Conservation (phyloP, 495 filamentous ascomycete genomes). For the Sporormia fimetaria region DNA sequence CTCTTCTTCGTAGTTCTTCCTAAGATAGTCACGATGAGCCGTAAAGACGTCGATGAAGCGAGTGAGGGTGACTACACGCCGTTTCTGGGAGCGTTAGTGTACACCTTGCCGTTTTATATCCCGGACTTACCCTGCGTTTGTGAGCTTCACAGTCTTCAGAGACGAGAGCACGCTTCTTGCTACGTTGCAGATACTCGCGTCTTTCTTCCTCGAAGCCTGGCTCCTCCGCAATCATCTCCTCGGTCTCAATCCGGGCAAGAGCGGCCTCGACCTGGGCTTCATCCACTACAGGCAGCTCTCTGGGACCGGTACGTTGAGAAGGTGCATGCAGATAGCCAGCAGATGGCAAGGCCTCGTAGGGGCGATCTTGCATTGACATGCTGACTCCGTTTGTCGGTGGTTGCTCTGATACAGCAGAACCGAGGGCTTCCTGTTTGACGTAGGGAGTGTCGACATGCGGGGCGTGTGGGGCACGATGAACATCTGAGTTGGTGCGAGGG, state of each 20-base stretch:
- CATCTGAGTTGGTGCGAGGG: constrained; percentile 19
- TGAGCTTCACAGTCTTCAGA: constrained; percentile 16
- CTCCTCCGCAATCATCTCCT: constrained; percentile 52
- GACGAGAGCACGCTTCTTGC: constrained; percentile 43
- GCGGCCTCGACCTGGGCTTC: constrained; percentile 58
- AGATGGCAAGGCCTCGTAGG: constrained; percentile 14
- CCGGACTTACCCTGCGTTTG: constrained; percentile 27
- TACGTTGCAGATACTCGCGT: constrained; percentile 41
- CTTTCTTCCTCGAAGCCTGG: constrained; percentile 50
- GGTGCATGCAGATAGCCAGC: constrained; percentile 33
- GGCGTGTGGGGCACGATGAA: constrained; percentile 18
- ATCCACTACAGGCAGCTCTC: constrained; percentile 34
- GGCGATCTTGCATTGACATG: constrained; percentile 3
- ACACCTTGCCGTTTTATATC: background rate
- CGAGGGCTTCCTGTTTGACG: constrained; percentile 36
- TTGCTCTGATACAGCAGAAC: constrained; percentile 31
- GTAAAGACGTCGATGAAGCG: constrained; percentile 44
- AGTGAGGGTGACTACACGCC: constrained; percentile 41
- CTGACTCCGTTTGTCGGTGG: constrained; percentile 3
- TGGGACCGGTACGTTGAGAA: constrained; percentile 33
- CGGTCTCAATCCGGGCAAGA: constrained; percentile 54
- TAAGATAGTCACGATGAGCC: constrained; percentile 42
- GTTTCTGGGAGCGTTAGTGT: constrained; percentile 37
- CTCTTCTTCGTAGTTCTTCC: constrained; percentile 42
- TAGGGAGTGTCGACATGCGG: constrained; percentile 8